A percentile compares a stretch with the other conserved stretches of the same genome.
phyloP scores from a whole-genome alignment of 2,329 filamentous ascomycete genomes.

The Chaetothyriales sp. region DNA sequence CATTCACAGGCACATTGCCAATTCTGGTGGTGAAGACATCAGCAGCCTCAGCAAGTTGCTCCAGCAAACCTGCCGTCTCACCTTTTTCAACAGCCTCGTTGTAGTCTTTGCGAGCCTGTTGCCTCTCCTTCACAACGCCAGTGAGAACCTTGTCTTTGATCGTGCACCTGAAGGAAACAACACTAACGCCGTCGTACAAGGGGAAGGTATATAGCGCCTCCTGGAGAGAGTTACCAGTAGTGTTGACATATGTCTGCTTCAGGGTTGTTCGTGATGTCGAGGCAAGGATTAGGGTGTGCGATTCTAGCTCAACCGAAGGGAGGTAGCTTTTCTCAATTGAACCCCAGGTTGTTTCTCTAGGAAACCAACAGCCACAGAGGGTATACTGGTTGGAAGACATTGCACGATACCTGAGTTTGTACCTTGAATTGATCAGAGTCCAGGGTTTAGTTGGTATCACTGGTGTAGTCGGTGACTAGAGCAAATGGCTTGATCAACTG shows the following conservation, averaged over 20 bases:
- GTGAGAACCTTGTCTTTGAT: constrained; percentile 41
- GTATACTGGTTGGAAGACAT: neutral
- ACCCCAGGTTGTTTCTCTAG: neutral
- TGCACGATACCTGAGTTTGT: neutral
- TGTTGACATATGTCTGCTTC: constrained; percentile 48
- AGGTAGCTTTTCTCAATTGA: constrained; percentile 32
- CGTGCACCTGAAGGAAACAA: constrained; percentile 51
- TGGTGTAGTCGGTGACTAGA: neutral
- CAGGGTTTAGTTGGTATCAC: neutral
- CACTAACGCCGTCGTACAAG: constrained; percentile 55
- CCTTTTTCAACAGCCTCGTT: constrained; percentile 42
- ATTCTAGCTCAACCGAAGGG: constrained; percentile 42
- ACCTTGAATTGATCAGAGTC: neutral
- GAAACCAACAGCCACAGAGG: constrained; percentile 11
- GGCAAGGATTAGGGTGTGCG: constrained; percentile 46
- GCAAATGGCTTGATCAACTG: no score
- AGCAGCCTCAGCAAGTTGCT: constrained; percentile 43
- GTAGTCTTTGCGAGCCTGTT: constrained; percentile 46
- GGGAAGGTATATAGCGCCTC: constrained; percentile 55
- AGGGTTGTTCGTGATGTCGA: constrained; percentile 38
- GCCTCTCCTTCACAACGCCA: constrained; percentile 52
- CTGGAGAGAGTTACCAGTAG: constrained; percentile 28
- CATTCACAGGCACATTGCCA: constrained; percentile 49
- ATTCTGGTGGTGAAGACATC: constrained; percentile 56
- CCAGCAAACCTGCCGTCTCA: constrained; percentile 49